phyloP scores from a whole-genome alignment of 2,329 filamentous ascomycete genomes.

The Nemania serpens region DNA sequence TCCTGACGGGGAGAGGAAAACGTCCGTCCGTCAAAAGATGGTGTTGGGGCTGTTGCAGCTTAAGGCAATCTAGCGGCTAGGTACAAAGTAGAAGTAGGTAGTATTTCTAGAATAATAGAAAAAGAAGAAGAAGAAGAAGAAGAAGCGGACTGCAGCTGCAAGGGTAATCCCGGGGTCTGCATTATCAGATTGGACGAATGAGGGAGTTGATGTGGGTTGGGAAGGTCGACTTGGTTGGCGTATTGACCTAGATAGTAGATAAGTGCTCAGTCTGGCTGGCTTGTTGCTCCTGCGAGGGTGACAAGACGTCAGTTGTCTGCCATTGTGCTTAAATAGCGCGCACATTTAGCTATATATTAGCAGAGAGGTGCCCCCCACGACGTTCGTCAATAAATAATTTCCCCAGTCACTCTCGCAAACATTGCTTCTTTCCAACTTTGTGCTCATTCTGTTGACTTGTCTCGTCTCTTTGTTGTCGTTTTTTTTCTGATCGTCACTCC shows the following conservation, averaged over 20 bases:
- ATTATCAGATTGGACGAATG: slow-evolving; percentile 27
- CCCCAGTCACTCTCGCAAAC: neutral
- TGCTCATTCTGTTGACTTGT: neutral
- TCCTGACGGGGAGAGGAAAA: neutral
- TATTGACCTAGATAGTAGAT: neutral
- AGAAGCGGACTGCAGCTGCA: slow-evolving; percentile 14
- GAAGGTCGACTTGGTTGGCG: neutral
- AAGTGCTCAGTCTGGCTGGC: neutral
- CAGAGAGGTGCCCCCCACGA: slow-evolving; percentile 13
- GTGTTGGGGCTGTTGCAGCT: neutral
- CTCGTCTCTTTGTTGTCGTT: neutral
- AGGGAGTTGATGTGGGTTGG: slow-evolving; percentile 12
- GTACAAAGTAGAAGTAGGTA: too few relatives aligned
- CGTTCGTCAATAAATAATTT: slow-evolving; percentile 7
- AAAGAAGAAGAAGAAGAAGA: neutral
- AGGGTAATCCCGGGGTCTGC: slow-evolving; percentile 22
- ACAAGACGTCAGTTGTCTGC: slow-evolving; percentile 11
- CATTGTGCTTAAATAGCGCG: slow-evolving; percentile 22
- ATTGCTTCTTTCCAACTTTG: neutral
- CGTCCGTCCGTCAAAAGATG: neutral
- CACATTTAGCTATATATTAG: slow-evolving; percentile 3
- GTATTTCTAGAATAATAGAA: slow-evolving; percentile 24
- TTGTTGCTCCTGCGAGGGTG: neutral
- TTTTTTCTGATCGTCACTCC: neutral
- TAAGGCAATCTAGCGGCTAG: too few relatives aligned